Conservation (phyloP, 2,329 filamentous ascomycete species). For the Cadophora sp. region DNA sequence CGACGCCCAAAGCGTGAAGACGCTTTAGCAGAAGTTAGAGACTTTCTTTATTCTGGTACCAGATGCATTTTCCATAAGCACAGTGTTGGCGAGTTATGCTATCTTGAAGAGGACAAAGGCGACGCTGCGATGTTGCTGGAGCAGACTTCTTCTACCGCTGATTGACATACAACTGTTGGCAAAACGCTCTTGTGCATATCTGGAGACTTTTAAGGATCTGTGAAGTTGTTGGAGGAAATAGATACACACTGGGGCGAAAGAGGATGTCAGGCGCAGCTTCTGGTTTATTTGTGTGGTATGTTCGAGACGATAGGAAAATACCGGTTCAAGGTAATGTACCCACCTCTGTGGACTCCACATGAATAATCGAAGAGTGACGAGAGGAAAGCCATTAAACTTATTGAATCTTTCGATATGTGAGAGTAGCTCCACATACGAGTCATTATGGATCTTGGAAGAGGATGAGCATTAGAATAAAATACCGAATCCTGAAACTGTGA, state of each 20-base stretch:
- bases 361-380: no score
- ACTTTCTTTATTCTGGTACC: background rate
- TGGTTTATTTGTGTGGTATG: no score
- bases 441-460: no score
- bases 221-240: background rate
- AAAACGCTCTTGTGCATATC: background rate
- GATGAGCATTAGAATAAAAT: no score
- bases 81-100: background rate
- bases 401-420: no score
- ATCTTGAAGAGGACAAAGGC: background rate
- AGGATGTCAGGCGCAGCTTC: no score
- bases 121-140: background rate
- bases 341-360: no score
- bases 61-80: background rate
- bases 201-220: background rate
- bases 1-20: background rate
- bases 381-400: no score
- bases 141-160: background rate
- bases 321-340: no score
- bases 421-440: no score
- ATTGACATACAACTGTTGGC: background rate
- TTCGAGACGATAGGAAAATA: no score
- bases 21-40: background rate
- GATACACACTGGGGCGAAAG: background rate
- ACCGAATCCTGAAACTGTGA: no score